Evolutionary conservation across 257 asterid genomes (phyloP).

Genomic region (Solanum clarkiae): DNA sequence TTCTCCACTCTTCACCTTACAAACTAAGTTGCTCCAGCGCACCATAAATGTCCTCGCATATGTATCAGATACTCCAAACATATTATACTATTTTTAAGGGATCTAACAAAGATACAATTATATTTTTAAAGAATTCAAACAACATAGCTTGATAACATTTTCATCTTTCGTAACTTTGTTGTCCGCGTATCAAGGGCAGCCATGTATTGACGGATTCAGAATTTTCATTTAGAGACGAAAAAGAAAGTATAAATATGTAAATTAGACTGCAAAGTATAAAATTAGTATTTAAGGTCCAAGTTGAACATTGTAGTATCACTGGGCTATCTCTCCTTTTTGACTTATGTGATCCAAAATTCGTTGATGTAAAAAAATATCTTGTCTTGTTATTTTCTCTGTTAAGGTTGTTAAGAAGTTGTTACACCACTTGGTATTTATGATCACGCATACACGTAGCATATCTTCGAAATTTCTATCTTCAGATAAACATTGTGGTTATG

Average conservation of each 20-base stretch:
- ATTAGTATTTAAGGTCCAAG: too few species aligned
- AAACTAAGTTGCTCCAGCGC: not conserved
- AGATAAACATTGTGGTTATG: too few species aligned
- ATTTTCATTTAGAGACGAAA: too few species aligned
- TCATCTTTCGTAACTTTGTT: not conserved
- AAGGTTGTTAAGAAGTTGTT: conserved; percentile 48
- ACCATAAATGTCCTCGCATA: not conserved
- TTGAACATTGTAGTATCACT: too few species aligned
- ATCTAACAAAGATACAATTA: not conserved
- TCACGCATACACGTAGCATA: conserved; percentile 15
- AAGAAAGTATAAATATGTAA: too few species aligned
- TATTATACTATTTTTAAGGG: not conserved
- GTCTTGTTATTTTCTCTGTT: conserved; percentile 1
- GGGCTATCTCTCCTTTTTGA: too few species aligned
- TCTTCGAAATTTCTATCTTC: too few species aligned
- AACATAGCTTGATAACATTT: not conserved
- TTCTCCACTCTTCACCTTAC: not conserved
- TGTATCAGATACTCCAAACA: not conserved
- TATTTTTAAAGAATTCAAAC: not conserved
- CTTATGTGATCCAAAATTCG: too few species aligned
- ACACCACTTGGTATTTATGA: conserved; percentile 18
- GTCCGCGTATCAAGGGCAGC: not conserved
- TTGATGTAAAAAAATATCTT: too few species aligned
- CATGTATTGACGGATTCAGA: too few species aligned
- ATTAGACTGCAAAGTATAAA: too few species aligned